Evolutionary conservation across 2,329 filamentous ascomycete genomes (phyloP).

Genomic region (Colletotrichum destructivum): DNA sequence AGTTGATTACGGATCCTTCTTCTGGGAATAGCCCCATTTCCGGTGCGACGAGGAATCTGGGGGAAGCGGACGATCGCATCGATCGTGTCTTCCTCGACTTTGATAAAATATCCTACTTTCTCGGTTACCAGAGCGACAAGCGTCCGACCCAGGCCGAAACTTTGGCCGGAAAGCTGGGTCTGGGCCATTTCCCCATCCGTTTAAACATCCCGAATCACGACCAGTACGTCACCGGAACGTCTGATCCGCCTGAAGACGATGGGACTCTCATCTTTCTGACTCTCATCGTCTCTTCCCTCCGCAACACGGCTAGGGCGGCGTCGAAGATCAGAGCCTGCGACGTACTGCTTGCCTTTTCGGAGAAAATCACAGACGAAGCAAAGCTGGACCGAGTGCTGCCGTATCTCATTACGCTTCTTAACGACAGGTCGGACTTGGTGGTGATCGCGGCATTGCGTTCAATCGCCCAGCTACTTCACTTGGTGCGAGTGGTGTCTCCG

Average conservation of each 20-base stretch:
- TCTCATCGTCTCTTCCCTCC: slow-evolving; percentile 87
- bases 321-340: slow-evolving; percentile 92
- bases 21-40: slow-evolving; percentile 82
- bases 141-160: slow-evolving; percentile 48
- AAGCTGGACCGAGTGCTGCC: slow-evolving; percentile 95
- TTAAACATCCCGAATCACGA: slow-evolving; percentile 90
- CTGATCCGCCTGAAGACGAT: slow-evolving; percentile 80
- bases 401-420: slow-evolving; percentile 86
- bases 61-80: slow-evolving; percentile 93
- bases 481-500: slow-evolving; percentile 89
- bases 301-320: slow-evolving; percentile 90
- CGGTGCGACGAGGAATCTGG: slow-evolving; percentile 78
- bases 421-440: slow-evolving; percentile 87
- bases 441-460: slow-evolving; percentile 88
- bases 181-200: slow-evolving; percentile 82
- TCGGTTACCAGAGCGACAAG: slow-evolving; percentile 73
- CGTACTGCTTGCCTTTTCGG: slow-evolving; percentile 90
- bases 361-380: slow-evolving; percentile 92
- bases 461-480: slow-evolving; percentile 88
- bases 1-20: slow-evolving; percentile 90
- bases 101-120: slow-evolving; percentile 96
- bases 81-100: slow-evolving; percentile 95
- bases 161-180: slow-evolving; percentile 64
- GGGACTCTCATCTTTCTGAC: slow-evolving; percentile 94
- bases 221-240: slow-evolving; percentile 74